phyloP scores from a whole-genome alignment of 2,329 filamentous ascomycete species.

The Penicillium sclerotigenum region DNA sequence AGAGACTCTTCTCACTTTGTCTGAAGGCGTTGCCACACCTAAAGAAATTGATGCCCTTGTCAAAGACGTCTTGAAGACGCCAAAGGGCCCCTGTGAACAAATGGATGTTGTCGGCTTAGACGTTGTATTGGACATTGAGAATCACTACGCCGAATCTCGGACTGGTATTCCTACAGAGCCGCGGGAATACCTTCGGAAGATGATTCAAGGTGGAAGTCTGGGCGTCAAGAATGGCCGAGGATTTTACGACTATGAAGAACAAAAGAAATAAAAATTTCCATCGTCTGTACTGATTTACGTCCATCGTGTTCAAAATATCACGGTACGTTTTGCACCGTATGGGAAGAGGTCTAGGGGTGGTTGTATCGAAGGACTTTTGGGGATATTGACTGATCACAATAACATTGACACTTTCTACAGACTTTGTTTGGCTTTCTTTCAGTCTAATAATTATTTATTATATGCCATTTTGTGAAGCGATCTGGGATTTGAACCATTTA shows the following conservation, averaged over 20 bases:
- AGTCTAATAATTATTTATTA: no score
- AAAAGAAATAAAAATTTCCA: not conserved
- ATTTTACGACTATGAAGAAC: conserved; percentile 32
- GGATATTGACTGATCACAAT: no score
- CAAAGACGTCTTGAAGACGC: conserved; percentile 36
- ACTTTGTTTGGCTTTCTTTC: no score
- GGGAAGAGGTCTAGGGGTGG: no score
- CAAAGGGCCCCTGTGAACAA: conserved; percentile 38
- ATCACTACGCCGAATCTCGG: conserved; percentile 38
- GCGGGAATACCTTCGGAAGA: conserved; percentile 32
- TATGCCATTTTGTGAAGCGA: no score
- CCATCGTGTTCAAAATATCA: not conserved
- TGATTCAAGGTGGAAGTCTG: conserved; percentile 32
- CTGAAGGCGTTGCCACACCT: conserved; percentile 37
- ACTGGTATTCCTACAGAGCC: conserved; percentile 29
- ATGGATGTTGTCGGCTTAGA: conserved; percentile 45
- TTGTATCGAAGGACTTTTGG: no score
- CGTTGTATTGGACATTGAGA: conserved; percentile 41
- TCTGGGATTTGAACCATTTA: no score
- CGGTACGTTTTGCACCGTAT: not conserved
- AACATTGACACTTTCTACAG: no score
- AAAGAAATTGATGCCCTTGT: conserved; percentile 40
- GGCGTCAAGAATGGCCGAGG: conserved; percentile 35
- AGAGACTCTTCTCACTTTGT: conserved; percentile 36
- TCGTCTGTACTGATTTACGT: not conserved